Base-by-base conservation (phyloP, 192 early-diverging fungal species). In the Backusella tuberculispora region DNA sequence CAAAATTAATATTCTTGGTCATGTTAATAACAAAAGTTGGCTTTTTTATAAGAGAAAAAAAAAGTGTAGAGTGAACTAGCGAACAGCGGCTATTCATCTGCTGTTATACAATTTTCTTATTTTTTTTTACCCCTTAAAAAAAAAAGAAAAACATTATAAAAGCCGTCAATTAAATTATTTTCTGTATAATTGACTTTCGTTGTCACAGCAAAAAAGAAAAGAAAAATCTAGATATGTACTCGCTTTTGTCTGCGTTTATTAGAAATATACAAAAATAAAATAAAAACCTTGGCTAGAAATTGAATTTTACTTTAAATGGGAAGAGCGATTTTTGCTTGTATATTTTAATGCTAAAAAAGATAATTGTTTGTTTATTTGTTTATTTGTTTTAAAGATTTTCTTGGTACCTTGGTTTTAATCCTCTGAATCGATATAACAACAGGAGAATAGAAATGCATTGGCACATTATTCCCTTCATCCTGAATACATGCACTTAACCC, bases 271-370 rank as follows among this genome's bases (percentile, higher is more conserved):
- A n/a, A n/a, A 19, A 17, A 19, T 19, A 0, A 53, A 24, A n/a
- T 19, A 53, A 53, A 53, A 53, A 19, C 29, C 2, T 53, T 53
- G 19, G 50, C 50, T 19, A 53, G 19, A 53, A 53, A 53, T 19
- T 53, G n/a, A 53, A 53, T 53, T 53, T 53, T 53, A 53, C 50
- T 53, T 53, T 53, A 19, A 53, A 53, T 53, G n/a, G 29, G 50
- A 53, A 19, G 50, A 53, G 50, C 19, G 48, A 7, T 50, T 50
- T 50, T 34, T 1, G 29, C 29, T 34, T 34, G 29, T 34, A 34
- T 34, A 34, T 34, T 34, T 50, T n/a, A 50, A n/a, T 17, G n/a
- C n/a, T 9, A 53, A 53, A 53, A 53, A 19, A 17, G 19, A 53
- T 19, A 19, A 53, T 24, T 50, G 9, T 19, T 53, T 53, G 50